Evolutionary conservation across 1,284 basidiomycete genomes (phyloP), one percentile per base, ranked within the genome.

Genomic region (Puccinia triticina): DNA sequence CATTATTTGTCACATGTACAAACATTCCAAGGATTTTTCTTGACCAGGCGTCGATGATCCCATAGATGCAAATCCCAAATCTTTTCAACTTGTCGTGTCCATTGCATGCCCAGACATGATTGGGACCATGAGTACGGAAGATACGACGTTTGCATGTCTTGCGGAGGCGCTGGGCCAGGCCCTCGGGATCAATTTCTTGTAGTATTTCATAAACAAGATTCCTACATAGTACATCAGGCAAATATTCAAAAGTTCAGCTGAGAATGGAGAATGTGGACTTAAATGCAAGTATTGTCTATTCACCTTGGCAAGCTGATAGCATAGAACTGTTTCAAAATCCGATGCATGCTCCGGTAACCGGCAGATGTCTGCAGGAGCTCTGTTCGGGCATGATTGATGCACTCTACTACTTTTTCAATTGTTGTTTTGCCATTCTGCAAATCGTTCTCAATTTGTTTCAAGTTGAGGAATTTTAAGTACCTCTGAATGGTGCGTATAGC

Each of bases 31-130:
- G 40, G n/a, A 73, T 11, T 18, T 73, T 46, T n/a, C 32, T 0
- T 5, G 26, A 50, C 71, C 71, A 73, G 23, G 71, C 34, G 40
- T 73, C 71, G 34, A 73, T 73, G 50, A 53, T n/a, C 21, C 71
- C 71, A 48, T 50, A 73, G 32, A 73, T 73, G 34, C 71, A 73
- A 50, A 73, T 73, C 4, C 43, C 43, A 73, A 73, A 73, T 29
- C 46, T 46, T 37, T 73, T 73, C 71, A 48, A 50, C 12, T 73
- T 50, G 18, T 48, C 43, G 26, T 73, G 71, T 8, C 71, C 71
- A 73, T 73, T 46, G 23, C 50, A 53, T 7, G 69, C 40, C 69
- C 69, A 72, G 69, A 72, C 69, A 40, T 72, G 12, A 72, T 72
- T 72, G 34, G 74, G 50, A n/a, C 74, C 74, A 57, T 34, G 21